Conservation (phyloP, 495 filamentous ascomycete genomes). For the Aspergillus asperescens region DNA sequence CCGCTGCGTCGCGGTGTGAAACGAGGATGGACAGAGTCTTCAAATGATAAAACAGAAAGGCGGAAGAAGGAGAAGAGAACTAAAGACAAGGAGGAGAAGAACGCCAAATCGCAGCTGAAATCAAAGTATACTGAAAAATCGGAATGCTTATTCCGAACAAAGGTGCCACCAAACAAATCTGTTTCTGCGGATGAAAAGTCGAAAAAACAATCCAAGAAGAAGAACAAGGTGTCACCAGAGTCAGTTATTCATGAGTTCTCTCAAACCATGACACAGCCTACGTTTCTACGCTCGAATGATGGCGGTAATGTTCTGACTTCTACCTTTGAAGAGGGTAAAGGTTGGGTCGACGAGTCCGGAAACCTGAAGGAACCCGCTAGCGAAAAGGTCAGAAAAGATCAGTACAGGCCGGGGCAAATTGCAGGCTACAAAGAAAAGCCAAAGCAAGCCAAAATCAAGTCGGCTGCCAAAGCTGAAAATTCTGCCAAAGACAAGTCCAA, state of each 20-base stretch:
- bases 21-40: constrained; percentile 79
- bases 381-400: constrained; percentile 30
- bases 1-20: constrained; percentile 72
- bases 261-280: constrained; percentile 70
- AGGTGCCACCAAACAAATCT: constrained; percentile 57
- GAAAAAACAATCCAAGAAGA: constrained; percentile 43
- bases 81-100: constrained; percentile 48
- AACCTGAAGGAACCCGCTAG: constrained; percentile 60
- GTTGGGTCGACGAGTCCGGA: constrained; percentile 81
- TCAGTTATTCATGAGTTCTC: constrained; percentile 75
- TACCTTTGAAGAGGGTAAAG: constrained; percentile 60
- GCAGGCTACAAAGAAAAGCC: constrained; percentile 36
- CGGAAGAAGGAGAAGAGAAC: constrained; percentile 45
- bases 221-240: constrained; percentile 50
- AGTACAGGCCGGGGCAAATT: constrained; percentile 34
- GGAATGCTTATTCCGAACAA: constrained; percentile 80
- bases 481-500: constrained; percentile 3
- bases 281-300: constrained; percentile 56
- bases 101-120: constrained; percentile 52
- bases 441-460: constrained; percentile 3
- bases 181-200: constrained; percentile 34
- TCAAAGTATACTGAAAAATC: constrained; percentile 74
- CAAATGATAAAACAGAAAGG: constrained; percentile 45
- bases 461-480: constrained; percentile 2
- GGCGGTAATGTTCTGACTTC: constrained; percentile 31